Base-by-base conservation (phyloP, 2,329 filamentous ascomycete species). In the Epichloe sibirici region DNA sequence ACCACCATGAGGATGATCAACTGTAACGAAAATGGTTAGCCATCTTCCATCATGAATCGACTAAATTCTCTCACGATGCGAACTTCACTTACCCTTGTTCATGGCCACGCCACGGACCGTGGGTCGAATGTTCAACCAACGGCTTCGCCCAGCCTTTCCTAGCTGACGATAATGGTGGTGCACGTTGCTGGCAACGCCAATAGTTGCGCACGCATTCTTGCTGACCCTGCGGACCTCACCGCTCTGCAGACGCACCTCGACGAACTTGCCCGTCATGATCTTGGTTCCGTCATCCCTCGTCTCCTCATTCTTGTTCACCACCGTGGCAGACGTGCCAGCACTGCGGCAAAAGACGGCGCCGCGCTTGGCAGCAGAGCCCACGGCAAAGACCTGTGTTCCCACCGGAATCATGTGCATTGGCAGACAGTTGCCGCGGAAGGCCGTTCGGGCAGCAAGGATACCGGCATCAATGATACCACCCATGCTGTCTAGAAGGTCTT, bases 1-100 rank as follows among this genome's bases (percentile, higher is more conserved):
- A 86, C 93, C 93, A 80, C 93, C 93, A 70, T 98, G 93, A 65
- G 93, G 93, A 78, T 98, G 93, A 65, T 98, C 93, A 62, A 83
- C 87, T 82, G 62, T 45, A 53, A 63, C 48, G 62, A 35, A n/a
- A 35, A n/a, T 37, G 35, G n/a, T 55, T 42, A 51, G 53, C 39
- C 12, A 11, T n/a, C 9, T 5, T 37, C 3, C 12, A 9, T 52
- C 40, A 43, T 7, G 21, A 46, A 31, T 7, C 21, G 21, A 43
- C 15, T 17, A 15, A 5, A 31, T 13, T 31, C 13, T 9, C 8
- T 15, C 9, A 3, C 37, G 11, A 53, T 48, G 28, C 38, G n/a
- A 34, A 3, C 21, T 40, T n/a, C 44, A 25, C 78, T 65, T 73
- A 88, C 86, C 82, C 68, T 91, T 90, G 75, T 98, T 98, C 94